A percentile compares a stretch with the other conserved stretches of the same genome.
Evolutionary conservation across 2,329 filamentous ascomycete species (phyloP).

Genomic region (Trichoderma koningiopsis): DNA sequence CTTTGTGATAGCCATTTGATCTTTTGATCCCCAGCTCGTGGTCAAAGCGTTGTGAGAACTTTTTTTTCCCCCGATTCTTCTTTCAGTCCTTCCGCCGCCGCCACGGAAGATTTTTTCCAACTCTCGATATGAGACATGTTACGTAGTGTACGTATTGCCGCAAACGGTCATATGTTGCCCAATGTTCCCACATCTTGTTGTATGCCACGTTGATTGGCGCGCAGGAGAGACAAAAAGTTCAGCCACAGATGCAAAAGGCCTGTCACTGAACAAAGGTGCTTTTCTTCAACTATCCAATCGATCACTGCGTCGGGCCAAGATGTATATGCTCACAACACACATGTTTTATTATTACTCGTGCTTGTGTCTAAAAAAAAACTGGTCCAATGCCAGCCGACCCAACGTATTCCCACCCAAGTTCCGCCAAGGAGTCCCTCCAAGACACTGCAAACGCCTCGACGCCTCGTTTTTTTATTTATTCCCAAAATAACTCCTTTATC

Average conservation of each 20-base stretch:
- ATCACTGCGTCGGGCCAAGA: not conserved
- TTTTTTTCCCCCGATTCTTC: not conserved
- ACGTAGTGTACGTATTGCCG: not conserved
- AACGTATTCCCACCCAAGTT: not conserved
- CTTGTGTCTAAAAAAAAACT: constrained; percentile 16
- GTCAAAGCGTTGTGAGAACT: not conserved
- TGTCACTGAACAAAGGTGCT: constrained; percentile 18
- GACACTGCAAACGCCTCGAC: constrained; percentile 13
- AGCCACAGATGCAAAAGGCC: constrained; percentile 17
- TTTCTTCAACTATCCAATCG: not conserved
- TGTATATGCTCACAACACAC: not conserved
- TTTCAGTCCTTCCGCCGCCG: constrained; percentile 3
- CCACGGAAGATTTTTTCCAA: not conserved
- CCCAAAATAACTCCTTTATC: not conserved
- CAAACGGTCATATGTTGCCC: constrained; percentile 3
- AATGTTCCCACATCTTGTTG: not conserved
- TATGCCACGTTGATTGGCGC: not conserved
- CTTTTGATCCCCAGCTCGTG: not conserved
- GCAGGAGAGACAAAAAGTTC: constrained; percentile 9
- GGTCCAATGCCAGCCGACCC: not conserved
- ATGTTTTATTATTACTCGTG: constrained; percentile 21
- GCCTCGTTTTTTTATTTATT: not conserved
- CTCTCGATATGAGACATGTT: constrained; percentile 9
- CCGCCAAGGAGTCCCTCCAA: not conserved
- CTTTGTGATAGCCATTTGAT: not conserved